phyloP scores from a whole-genome alignment of 208 protist genomes.

The Crithidia sp. region DNA sequence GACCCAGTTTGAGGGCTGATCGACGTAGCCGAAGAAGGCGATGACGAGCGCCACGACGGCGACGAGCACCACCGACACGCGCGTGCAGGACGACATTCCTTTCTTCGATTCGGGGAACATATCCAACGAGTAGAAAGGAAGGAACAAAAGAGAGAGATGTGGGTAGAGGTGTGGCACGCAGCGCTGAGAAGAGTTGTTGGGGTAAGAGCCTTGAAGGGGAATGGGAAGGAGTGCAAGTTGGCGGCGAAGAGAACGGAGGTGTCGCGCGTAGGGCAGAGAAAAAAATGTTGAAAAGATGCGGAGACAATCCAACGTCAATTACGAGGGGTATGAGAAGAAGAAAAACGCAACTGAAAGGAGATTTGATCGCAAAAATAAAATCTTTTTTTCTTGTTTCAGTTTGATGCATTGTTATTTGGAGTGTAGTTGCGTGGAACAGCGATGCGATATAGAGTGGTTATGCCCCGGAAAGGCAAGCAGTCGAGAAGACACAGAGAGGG shows the following conservation, averaged over 20 bases:
- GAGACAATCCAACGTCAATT: background rate
- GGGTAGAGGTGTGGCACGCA: too few species aligned
- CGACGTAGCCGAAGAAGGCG: conserved; percentile 57
- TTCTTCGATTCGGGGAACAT: background rate
- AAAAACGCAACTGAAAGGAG: background rate
- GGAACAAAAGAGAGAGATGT: too few species aligned
- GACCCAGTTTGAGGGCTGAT: conserved; percentile 71
- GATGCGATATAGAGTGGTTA: background rate
- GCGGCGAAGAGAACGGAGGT: too few species aligned
- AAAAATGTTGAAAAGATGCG: background rate
- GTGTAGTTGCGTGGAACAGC: background rate
- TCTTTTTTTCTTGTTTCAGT: background rate
- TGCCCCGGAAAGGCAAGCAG: background rate
- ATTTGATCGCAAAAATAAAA: conserved; percentile 18
- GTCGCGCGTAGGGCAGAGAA: background rate
- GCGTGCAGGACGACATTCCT: conserved; percentile 5
- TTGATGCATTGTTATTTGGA: background rate
- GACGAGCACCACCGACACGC: conserved; percentile 19
- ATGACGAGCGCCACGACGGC: conserved; percentile 39
- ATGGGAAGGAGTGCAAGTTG: too few species aligned
- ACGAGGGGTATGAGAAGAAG: background rate
- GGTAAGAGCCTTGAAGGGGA: too few species aligned
- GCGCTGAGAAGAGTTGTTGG: too few species aligned
- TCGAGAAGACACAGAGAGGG: too few species aligned
- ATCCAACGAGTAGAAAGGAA: too few species aligned